Evolutionary conservation across 1,284 basidiomycete genomes (phyloP), one percentile per base, ranked within the genome.

Genomic region (Naganishia sp.): DNA sequence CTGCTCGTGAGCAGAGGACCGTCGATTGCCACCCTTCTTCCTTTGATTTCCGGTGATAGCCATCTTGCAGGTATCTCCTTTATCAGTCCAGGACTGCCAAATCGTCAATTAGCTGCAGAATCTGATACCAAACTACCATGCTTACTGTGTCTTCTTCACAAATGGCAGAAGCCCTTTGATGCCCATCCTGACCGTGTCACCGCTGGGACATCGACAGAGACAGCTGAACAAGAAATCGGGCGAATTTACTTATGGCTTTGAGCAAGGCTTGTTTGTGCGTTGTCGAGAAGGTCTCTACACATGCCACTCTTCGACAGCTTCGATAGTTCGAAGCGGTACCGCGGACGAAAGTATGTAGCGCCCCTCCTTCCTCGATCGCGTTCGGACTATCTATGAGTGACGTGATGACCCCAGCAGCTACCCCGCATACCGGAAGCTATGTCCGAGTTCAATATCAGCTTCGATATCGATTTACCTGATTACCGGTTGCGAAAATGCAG

Each of bases 21-120:
- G 71, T 80, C 79, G 74, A 80, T 72, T n/a, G 78, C 79, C 4
- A 80, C 68, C 23, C 70, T 69, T 64, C 76, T 77, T 33, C 75
- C 75, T 18, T 68, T 60, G 25, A 80, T 67, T 16, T 68, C 63
- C 0, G 74, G 72, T 3, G 72, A 67, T 3, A 70, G 72, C 75
- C 75, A 80, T 69, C 78, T 66, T 18, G 59, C 48, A 6, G 73
- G 73, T 25, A 67, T 71, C 11, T 63, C 43, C 9, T 64, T 68
- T 49, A 79, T 68, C 18, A 71, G 70, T 13, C 69, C 45, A 6
- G 78, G 75, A 52, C 77, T 78, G 66, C 4, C 3, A 52, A 23
- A 9, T 3, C 6, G 7, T 28, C 23, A 31, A 25, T 52, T 10
- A 10, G 9, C 16, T 39, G 5, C 25, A 5, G 44, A 31, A 39